These are phyloP conservation scores for Kalmusia sp. DNA, from an alignment of 2,329 filamentous ascomycete genomes.

Conservation along the genomic window DNA sequence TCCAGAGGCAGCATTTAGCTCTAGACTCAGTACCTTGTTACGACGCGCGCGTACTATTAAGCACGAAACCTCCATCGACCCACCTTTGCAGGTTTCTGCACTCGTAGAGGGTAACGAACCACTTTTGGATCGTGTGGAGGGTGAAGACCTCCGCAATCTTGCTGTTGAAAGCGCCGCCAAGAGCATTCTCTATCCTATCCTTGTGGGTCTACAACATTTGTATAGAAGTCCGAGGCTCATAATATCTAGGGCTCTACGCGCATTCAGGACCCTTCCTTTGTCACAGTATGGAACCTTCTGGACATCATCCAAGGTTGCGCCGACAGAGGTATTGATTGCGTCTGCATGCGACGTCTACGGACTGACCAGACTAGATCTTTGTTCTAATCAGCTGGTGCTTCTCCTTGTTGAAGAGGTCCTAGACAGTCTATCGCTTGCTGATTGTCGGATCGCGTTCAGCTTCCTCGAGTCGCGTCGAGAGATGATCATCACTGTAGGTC, in stretches of 20 bases:
- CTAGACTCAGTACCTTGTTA: slow-evolving; percentile 50
- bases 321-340: slow-evolving; percentile 71
- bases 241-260: slow-evolving; percentile 68
- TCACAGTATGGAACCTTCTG: slow-evolving; percentile 89
- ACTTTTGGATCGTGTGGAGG: slow-evolving; percentile 32
- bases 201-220: slow-evolving; percentile 64
- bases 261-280: slow-evolving; percentile 80
- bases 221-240: slow-evolving; percentile 22
- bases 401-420: slow-evolving; percentile 94
- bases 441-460: slow-evolving; percentile 90
- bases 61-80: slow-evolving; percentile 50
- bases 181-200: slow-evolving; percentile 77
- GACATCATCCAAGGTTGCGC: slow-evolving; percentile 90
- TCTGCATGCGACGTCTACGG: not conserved
- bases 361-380: slow-evolving; percentile 52
- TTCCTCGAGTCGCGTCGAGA: slow-evolving; percentile 94
- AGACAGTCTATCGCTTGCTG: slow-evolving; percentile 93
- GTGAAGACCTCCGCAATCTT: slow-evolving; percentile 62
- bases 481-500: slow-evolving; percentile 75
- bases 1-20: slow-evolving; percentile 33
- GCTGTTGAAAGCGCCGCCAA: slow-evolving; percentile 85
- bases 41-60: slow-evolving; percentile 50
- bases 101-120: slow-evolving; percentile 40
- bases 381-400: slow-evolving; percentile 82
- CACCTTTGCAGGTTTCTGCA: slow-evolving; percentile 51